Evolutionary conservation across 108 stramenopile genomes (phyloP).

Genomic region (Conticribra guillardii): DNA sequence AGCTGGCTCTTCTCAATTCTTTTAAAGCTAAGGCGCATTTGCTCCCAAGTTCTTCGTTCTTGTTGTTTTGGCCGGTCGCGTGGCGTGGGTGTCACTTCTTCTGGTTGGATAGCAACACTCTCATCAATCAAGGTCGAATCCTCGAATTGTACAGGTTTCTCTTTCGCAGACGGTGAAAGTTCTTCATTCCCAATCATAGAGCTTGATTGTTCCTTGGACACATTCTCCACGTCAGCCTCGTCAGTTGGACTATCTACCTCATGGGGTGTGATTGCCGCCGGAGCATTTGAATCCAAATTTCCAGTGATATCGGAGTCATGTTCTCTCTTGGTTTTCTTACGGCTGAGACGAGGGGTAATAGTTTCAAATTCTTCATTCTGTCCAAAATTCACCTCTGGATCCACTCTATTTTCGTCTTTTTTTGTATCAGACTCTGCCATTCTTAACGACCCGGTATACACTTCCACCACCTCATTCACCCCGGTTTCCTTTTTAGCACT

Average conservation of each 20-base stretch:
- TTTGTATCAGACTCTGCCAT: not conserved
- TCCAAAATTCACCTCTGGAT: too few relatives aligned
- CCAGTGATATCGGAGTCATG: not conserved
- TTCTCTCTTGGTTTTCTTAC: not conserved
- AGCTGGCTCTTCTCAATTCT: constrained; percentile 26
- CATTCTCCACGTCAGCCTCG: not conserved
- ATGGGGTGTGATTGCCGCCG: not conserved
- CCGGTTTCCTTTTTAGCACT: not conserved
- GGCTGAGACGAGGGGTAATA: constrained; percentile 4
- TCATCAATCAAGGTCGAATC: too few relatives aligned
- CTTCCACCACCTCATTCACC: too few relatives aligned
- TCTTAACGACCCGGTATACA: too few relatives aligned
- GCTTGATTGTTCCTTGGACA: too few relatives aligned
- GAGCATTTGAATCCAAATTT: not conserved
- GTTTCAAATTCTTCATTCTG: constrained; percentile 12
- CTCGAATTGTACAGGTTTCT: too few relatives aligned
- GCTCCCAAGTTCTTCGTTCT: constrained; percentile 40
- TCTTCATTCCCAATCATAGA: too few relatives aligned
- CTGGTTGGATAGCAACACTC: not conserved
- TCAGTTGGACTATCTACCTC: not conserved
- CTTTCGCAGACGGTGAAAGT: too few relatives aligned
- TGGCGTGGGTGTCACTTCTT: not conserved
- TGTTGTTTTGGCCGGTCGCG: constrained; percentile 13
- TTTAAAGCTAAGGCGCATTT: constrained; percentile 32
- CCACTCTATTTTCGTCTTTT: too few relatives aligned